Evolutionary conservation across 768 basidiomycete species (phyloP).

Genomic region (Tubosaeta sp.): DNA sequence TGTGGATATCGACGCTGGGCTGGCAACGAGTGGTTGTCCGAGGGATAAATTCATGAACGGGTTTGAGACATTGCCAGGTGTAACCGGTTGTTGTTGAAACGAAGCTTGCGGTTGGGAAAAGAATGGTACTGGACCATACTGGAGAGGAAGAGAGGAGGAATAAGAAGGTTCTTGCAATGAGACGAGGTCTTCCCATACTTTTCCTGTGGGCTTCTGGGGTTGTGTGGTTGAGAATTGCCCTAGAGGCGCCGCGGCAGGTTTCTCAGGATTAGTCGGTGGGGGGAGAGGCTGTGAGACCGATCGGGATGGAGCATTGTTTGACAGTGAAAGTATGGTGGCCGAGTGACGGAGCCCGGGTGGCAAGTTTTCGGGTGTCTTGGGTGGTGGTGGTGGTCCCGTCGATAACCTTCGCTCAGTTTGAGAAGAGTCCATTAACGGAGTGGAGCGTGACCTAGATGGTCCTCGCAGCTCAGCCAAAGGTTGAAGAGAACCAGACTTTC

Average conservation of each 20-base stretch:
- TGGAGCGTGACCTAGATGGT: conserved; percentile 21
- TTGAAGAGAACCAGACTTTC: conserved; percentile 34
- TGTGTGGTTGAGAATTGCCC: conserved; percentile 4
- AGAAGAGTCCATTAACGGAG: conserved; percentile 9
- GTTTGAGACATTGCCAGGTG: conserved; percentile 5
- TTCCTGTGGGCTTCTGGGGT: conserved; percentile 22
- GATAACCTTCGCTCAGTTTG: conserved; percentile 17
- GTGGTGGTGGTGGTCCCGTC: conserved; percentile 24
- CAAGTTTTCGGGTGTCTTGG: conserved; percentile 25
- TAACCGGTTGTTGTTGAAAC: conserved; percentile 6
- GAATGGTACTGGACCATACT: conserved; percentile 18
- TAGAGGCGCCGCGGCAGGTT: conserved; percentile 4
- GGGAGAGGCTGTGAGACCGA: conserved; percentile 37
- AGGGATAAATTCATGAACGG: conserved; percentile 19
- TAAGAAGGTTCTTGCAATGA: conserved; percentile 40
- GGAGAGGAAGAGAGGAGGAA: conserved; percentile 47
- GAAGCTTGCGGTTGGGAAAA: conserved; percentile 13
- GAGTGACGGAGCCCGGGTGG: conserved; percentile 16
- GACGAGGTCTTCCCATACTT: conserved; percentile 58
- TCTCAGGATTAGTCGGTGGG: conserved; percentile 9
- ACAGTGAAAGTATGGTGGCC: conserved; percentile 8
- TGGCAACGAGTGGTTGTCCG: conserved; percentile 4
- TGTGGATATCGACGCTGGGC: conserved; percentile 6
- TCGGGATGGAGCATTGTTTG: conserved; percentile 17
- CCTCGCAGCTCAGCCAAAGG: conserved; percentile 41